Conservation (phyloP, 139 green algal genomes). For the Penium margaritaceum region DNA sequence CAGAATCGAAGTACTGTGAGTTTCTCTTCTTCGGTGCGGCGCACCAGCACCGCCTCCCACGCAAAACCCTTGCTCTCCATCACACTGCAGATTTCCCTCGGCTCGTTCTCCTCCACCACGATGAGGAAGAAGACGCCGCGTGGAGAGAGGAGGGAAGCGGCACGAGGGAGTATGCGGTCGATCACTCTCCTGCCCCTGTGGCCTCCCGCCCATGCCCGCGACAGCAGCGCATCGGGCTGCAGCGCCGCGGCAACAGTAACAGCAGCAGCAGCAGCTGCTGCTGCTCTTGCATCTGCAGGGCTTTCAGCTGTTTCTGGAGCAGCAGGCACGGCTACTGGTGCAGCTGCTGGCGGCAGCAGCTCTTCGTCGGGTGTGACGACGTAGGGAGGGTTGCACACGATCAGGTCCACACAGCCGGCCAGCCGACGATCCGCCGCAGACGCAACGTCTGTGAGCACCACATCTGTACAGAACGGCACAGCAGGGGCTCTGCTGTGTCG, state of each 20-base stretch:
- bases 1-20: constrained; percentile 47
- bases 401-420: constrained; percentile 47
- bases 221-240: too few species aligned
- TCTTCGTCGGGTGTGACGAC: constrained; percentile 88
- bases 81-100: constrained; percentile 45
- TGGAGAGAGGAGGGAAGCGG: constrained; percentile 10
- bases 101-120: constrained; percentile 29
- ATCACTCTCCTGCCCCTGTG: constrained; percentile 65
- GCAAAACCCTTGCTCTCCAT: constrained; percentile 45
- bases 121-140: constrained; percentile 34
- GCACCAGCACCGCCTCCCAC: constrained; percentile 47
- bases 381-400: constrained; percentile 96
- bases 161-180: constrained; percentile 66
- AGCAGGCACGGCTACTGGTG: too few species aligned
- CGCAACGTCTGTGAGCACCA: constrained; percentile 23
- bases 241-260: too few species aligned
- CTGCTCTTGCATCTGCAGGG: too few species aligned
- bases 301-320: too few species aligned
- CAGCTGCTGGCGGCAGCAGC: constrained; percentile 48
- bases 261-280: too few species aligned
- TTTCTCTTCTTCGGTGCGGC: constrained; percentile 45
- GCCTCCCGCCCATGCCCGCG: constrained; percentile 80
- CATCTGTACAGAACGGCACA: too few species aligned
- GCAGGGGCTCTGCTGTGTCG: too few species aligned
- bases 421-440: constrained; percentile 17